A percentile compares a stretch with the other conserved stretches of the same genome.
phyloP scores from a whole-genome alignment of 2,329 filamentous ascomycete species.

The Neofusicoccum parvum region DNA sequence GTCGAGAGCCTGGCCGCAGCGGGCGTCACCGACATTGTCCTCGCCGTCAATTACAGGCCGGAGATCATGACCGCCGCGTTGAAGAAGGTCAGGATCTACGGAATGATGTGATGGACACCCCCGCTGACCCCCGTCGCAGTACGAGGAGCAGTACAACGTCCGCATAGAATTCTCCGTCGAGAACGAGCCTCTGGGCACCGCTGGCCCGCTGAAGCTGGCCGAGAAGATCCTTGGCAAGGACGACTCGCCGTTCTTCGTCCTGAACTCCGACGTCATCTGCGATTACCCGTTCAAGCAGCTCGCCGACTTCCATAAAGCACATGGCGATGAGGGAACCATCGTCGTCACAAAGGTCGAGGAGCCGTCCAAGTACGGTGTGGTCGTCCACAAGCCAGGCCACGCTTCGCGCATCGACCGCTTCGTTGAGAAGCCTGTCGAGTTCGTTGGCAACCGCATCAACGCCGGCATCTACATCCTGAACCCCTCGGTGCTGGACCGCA shows the following conservation, averaged over 20 bases:
- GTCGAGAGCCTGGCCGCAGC: conserved; percentile 91
- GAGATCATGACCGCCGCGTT: conserved; percentile 96
- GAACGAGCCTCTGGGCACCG: conserved; percentile 90
- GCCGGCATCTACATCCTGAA: conserved; percentile 98
- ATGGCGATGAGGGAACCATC: conserved; percentile 96
- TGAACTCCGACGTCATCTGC: conserved; percentile 98
- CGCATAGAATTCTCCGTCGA: conserved; percentile 98
- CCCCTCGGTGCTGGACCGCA: conserved; percentile 84
- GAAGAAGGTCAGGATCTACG: conserved; percentile 67
- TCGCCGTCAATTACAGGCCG: conserved; percentile 97
- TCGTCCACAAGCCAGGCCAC: conserved; percentile 95
- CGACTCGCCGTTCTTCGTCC: conserved; percentile 92
- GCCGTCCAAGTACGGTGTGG: conserved; percentile 97
- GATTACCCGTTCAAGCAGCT: conserved; percentile 94
- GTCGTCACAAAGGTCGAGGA: conserved; percentile 99
- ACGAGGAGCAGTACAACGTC: conserved; percentile 88
- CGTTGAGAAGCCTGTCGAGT: conserved; percentile 98
- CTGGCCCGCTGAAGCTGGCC: conserved; percentile 91
- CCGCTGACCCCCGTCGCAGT: conserved; percentile 50
- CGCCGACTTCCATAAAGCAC: conserved; percentile 85
- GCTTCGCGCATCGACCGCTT: conserved; percentile 93
- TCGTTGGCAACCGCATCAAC: conserved; percentile 98
- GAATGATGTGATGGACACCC: neutral
- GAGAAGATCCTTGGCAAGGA: conserved; percentile 92
- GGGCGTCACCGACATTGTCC: conserved; percentile 94